Evolutionary conservation across 78 protist genomes (phyloP), one percentile per base, ranked within the genome.

Genomic region (Dictyostelium capitatum): DNA sequence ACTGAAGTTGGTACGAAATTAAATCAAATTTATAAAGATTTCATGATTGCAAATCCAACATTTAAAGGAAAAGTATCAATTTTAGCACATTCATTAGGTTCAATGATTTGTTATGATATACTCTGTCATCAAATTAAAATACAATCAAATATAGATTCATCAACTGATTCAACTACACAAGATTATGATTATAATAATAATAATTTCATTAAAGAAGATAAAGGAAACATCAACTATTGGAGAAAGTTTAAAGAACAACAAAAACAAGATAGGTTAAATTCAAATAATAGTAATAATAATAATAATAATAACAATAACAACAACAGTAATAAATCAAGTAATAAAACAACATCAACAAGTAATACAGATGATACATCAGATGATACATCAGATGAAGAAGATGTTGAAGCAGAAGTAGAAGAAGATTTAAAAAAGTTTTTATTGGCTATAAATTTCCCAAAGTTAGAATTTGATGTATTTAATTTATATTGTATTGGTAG

Each of bases 41-140:
- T 85, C 28, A 15, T 75, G 1, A 47, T 19, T 6, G 43, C 23
- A 11, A 56, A 75, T 75, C 92, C 92, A 57, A 75, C 54, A 10
- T 85, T 85, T 64, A 85, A 47, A 19, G 92, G 92, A 5, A 85
- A 85, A 47, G 92, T 85, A 7, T 79, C 80, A 6, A 59, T 85
- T 20, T 28, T 85, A 19, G 92, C 92, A 6, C 92, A 85, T 62
- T 85, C 92, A 46, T 5, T 85, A 7, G 92, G 92, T 17, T 46
- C 67, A 17, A 59, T 85, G 83, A 85, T 85, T 4, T 23, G 82
- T 54, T 85, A 57, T 30, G 92, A 85, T 48, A 74, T 85, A 43
- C 64, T 85, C 0, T 74, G 83, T 28, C 72, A 85, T 75, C 90
- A 82, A 64, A 50, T 37, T n/a, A 46, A 54, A 5, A 1, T 15